Evolutionary conservation across 2,329 filamentous ascomycete genomes (phyloP).

Genomic region (Cladophialophora chaetospira): DNA sequence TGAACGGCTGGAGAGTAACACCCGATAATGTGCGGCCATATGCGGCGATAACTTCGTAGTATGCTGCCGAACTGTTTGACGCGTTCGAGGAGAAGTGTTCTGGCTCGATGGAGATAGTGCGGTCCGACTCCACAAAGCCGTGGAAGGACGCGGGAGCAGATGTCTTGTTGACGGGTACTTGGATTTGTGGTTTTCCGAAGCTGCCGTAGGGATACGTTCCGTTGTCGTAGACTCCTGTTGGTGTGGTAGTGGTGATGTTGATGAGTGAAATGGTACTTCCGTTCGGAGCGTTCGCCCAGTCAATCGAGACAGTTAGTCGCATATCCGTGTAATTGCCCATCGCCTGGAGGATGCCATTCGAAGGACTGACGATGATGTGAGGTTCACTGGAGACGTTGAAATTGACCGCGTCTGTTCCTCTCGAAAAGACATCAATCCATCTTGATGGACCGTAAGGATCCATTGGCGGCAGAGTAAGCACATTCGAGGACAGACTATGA

Average conservation of each 20-base stretch:
- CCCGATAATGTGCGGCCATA: conserved; percentile 62
- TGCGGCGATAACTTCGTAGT: conserved; percentile 53
- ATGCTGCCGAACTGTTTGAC: conserved; percentile 40
- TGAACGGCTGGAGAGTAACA: conserved; percentile 58
- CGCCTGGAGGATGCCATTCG: conserved; percentile 52
- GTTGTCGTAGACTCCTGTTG: conserved; percentile 22
- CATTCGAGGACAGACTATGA: conserved; percentile 54
- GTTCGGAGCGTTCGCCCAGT: conserved; percentile 54
- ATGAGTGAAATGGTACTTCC: conserved; percentile 40
- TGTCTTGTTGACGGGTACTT: conserved; percentile 58
- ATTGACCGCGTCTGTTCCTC: conserved; percentile 56
- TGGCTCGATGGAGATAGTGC: conserved; percentile 41
- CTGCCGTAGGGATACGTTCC: conserved; percentile 33
- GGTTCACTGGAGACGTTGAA: conserved; percentile 54
- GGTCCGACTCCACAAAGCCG: conserved; percentile 66
- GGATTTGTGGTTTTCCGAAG: conserved; percentile 47
- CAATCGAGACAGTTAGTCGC: conserved; percentile 57
- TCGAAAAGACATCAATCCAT: conserved; percentile 66
- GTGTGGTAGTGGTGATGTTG: conserved; percentile 36
- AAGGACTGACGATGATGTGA: conserved; percentile 57
- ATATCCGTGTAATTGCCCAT: conserved; percentile 50
- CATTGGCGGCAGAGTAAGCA: conserved; percentile 58
- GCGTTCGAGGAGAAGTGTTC: conserved; percentile 36
- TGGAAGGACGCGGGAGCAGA: conserved; percentile 55
- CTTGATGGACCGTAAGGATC: conserved; percentile 61